These are phyloP conservation scores for Massariosphaeria phaeospora DNA, from an alignment of 495 filamentous ascomycete species.

Conservation along the genomic window DNA sequence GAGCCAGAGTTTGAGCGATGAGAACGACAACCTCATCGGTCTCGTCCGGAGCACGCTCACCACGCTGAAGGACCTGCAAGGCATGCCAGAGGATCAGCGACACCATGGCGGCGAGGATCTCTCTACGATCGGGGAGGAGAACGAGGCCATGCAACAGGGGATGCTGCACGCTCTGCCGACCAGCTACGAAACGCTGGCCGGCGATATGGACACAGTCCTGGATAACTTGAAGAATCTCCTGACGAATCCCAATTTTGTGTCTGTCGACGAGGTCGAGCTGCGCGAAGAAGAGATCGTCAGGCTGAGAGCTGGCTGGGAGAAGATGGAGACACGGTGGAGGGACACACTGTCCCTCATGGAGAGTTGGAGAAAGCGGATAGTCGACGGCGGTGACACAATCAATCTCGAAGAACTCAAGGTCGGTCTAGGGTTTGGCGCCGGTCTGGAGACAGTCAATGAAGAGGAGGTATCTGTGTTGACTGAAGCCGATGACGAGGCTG, in stretches of 20 bases:
- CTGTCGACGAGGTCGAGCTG: slow-evolving; percentile 87
- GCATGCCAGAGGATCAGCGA: slow-evolving; percentile 50
- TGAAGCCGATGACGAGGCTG: slow-evolving; percentile 25
- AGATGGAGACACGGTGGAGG: slow-evolving; percentile 84
- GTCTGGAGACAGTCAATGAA: slow-evolving; percentile 19
- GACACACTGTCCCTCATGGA: slow-evolving; percentile 89
- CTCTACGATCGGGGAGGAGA: slow-evolving; percentile 39
- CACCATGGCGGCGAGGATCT: slow-evolving; percentile 9
- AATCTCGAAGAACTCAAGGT: slow-evolving; percentile 77
- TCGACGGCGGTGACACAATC: slow-evolving; percentile 69
- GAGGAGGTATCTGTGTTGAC: slow-evolving; percentile 14
- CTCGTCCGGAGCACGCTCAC: slow-evolving; percentile 66
- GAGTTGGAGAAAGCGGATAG: slow-evolving; percentile 81
- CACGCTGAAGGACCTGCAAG: slow-evolving; percentile 74
- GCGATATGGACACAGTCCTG: slow-evolving; percentile 67
- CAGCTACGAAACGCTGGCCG: slow-evolving; percentile 66
- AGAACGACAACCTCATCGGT: slow-evolving; percentile 79
- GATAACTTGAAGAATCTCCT: slow-evolving; percentile 75
- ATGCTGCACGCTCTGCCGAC: slow-evolving; percentile 47
- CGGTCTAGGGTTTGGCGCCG: slow-evolving; percentile 50
- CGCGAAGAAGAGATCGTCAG: slow-evolving; percentile 84
- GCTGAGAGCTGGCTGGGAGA: slow-evolving; percentile 79
- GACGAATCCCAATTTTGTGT: slow-evolving; percentile 93
- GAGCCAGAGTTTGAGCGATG: slow-evolving; percentile 82
- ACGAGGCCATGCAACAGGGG: slow-evolving; percentile 33